Percentiles rank a stretch among this genome's conserved stretches.
Evolutionary conservation across 176 grass and related monocot species (phyloP).

Genomic region (Cymbopogon citratus): DNA sequence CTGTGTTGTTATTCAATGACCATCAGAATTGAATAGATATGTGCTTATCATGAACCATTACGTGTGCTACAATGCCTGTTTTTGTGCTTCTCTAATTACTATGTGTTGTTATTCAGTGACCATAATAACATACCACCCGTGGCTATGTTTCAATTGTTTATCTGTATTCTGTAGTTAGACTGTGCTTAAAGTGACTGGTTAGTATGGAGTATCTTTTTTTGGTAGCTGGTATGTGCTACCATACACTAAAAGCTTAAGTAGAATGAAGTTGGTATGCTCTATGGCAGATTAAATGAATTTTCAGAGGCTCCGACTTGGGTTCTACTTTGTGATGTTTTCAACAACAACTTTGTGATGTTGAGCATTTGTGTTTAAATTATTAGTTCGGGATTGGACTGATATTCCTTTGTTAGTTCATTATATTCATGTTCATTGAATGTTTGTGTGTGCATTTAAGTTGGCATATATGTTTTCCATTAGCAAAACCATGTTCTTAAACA

Average conservation of each 20-base stretch:
- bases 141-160: neutral
- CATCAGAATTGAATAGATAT: neutral
- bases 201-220: too few species aligned
- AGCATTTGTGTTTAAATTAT: neutral
- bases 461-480: neutral
- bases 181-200: too few species aligned
- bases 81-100: neutral
- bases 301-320: neutral
- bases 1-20: conserved; percentile 5
- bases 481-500: neutral
- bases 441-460: neutral
- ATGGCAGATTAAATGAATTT: neutral
- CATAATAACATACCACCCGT: too few species aligned
- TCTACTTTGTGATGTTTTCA: neutral
- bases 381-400: neutral
- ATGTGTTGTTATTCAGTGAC: too few species aligned
- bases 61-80: neutral
- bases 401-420: neutral
- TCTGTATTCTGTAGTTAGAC: neutral
- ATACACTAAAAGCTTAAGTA: too few species aligned
- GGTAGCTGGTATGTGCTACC: too few species aligned
- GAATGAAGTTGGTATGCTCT: neutral
- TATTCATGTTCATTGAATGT: neutral
- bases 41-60: neutral
- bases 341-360: neutral